phyloP scores from a whole-genome alignment of 2,329 filamentous ascomycete species.

The Ceratocystis smalleyi region DNA sequence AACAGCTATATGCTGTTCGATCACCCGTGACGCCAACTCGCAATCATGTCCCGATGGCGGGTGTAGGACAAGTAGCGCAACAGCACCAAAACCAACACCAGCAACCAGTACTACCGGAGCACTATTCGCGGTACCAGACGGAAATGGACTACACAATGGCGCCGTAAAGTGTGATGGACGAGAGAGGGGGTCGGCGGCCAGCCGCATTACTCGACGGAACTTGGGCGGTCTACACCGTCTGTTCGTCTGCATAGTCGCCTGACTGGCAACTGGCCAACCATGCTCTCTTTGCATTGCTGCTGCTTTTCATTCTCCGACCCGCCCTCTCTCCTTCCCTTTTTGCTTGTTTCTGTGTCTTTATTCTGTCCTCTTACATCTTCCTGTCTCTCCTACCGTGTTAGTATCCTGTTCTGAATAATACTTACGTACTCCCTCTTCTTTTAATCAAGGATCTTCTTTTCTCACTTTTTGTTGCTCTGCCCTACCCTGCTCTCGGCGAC shows the following conservation, averaged over 20 bases:
- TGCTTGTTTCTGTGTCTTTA: background rate
- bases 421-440: slow-evolving; percentile 1
- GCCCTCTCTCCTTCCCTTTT: background rate
- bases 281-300: background rate
- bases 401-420: slow-evolving; percentile 1
- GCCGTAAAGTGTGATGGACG: background rate
- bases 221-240: background rate
- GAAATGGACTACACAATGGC: slow-evolving; percentile 17
- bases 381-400: background rate
- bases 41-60: slow-evolving; percentile 26
- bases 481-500: background rate
- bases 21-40: slow-evolving; percentile 49
- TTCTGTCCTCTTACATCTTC: background rate
- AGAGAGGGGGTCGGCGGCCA: background rate
- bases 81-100: slow-evolving; percentile 21
- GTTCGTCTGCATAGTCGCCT: background rate
- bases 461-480: background rate
- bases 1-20: slow-evolving; percentile 32
- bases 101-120: slow-evolving; percentile 15
- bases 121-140: slow-evolving; percentile 10
- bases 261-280: background rate
- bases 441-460: background rate
- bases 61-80: background rate
- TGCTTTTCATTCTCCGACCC: background rate
- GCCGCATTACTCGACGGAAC: too few species aligned